Percentiles rank a stretch among this genome's conserved stretches.
These are phyloP conservation scores for Leishmania mexicana DNA, from an alignment of 208 protist genomes.

Conservation along the genomic window DNA sequence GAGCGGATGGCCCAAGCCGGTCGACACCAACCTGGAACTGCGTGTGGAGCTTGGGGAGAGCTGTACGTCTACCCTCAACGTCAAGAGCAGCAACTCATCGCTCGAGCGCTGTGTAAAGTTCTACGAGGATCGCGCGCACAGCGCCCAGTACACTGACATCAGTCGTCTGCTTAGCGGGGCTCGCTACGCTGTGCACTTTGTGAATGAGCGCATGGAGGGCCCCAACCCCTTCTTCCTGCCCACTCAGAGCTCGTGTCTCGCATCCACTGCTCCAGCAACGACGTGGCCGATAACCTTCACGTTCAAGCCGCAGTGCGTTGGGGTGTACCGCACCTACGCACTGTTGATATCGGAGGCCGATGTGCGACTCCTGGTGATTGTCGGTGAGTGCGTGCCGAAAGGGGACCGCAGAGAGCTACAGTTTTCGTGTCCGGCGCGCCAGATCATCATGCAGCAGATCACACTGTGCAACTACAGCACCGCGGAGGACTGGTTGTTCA, in stretches of 20 bases:
- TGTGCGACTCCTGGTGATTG: slow-evolving; percentile 83
- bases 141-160: slow-evolving; percentile 27
- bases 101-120: slow-evolving; percentile 75
- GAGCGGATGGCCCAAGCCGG: slow-evolving; percentile 55
- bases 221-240: slow-evolving; percentile 85
- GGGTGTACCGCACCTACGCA: slow-evolving; percentile 79
- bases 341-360: slow-evolving; percentile 86
- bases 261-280: slow-evolving; percentile 7
- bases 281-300: slow-evolving; percentile 48
- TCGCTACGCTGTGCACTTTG: slow-evolving; percentile 62
- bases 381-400: slow-evolving; percentile 75
- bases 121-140: slow-evolving; percentile 68
- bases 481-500: slow-evolving; percentile 86
- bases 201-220: slow-evolving; percentile 73
- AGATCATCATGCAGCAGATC: slow-evolving; percentile 91
- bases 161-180: slow-evolving; percentile 22
- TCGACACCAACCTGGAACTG: slow-evolving; percentile 49
- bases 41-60: slow-evolving; percentile 73
- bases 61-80: slow-evolving; percentile 37
- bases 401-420: slow-evolving; percentile 79
- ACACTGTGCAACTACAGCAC: slow-evolving; percentile 80
- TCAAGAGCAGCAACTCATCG: slow-evolving; percentile 58
- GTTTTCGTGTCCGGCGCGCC: slow-evolving; percentile 87
- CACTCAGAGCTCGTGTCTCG: slow-evolving; percentile 30
- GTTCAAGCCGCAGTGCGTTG: slow-evolving; percentile 87